Conservation (phyloP, 2,329 filamentous ascomycete genomes). For the Aureobasidium musti region DNA sequence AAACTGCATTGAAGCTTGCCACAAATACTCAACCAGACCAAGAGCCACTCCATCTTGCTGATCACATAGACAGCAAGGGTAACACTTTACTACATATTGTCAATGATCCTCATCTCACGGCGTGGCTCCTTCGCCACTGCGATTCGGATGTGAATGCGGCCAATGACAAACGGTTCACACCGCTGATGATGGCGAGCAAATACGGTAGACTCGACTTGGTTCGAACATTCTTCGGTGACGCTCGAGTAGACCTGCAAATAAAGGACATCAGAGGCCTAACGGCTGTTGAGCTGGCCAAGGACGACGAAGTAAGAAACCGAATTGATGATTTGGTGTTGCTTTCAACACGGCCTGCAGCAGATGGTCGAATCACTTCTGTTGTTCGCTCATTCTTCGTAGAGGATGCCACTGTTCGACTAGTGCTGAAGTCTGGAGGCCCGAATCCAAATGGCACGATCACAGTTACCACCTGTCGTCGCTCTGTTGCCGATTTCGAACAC, state of each 20-base stretch:
- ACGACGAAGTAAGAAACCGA: constrained; percentile 93
- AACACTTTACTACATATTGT: constrained; percentile 97
- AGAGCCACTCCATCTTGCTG: constrained; percentile 80
- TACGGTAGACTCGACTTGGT: constrained; percentile 96
- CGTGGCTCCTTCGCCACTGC: constrained; percentile 75
- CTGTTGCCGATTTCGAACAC: constrained; percentile 86
- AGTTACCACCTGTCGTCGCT: constrained; percentile 89
- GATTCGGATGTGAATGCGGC: constrained; percentile 95
- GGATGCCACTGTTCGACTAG: constrained; percentile 87
- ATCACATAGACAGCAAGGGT: constrained; percentile 88
- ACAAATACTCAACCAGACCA: constrained; percentile 73
- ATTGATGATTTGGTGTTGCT: constrained; percentile 93
- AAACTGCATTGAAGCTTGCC: constrained; percentile 74
- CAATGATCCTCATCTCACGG: constrained; percentile 76
- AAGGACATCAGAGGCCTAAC: constrained; percentile 86
- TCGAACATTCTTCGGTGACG: constrained; percentile 79
- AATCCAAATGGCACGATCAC: constrained; percentile 81
- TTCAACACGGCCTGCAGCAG: constrained; percentile 67
- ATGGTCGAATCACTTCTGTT: constrained; percentile 85
- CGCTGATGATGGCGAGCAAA: constrained; percentile 97
- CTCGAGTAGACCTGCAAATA: constrained; percentile 79
- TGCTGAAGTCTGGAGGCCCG: constrained; percentile 90
- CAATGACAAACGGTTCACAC: constrained; percentile 93
- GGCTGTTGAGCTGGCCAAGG: constrained; percentile 93
- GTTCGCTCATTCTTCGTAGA: constrained; percentile 97